Evolutionary conservation across 2,329 filamentous ascomycete species (phyloP), one percentile per base, ranked within the genome.

Genomic region (Aureobasidium vineae): DNA sequence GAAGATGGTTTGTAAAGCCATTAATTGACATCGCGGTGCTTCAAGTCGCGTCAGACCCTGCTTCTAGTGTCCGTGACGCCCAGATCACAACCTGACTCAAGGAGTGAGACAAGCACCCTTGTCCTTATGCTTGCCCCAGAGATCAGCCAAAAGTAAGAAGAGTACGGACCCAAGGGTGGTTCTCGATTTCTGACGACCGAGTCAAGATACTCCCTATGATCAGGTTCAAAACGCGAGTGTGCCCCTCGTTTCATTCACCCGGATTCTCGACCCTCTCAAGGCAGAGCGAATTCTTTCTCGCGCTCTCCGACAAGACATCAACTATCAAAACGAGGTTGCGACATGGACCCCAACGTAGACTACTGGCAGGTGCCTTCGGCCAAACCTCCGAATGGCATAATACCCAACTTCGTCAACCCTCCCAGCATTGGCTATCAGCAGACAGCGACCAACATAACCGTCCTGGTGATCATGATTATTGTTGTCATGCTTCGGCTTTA

Each of bases 391-490:
- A 21, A 52, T 26, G 65, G 65, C 43, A 47, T 19, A 19, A 61
- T 26, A 26, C n/a, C 41, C 26, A 66, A 66, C 40, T 57, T 66
- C 36, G 23, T 66, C 47, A 31, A 66, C 11, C 65, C 65, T 45
- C 47, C 45, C 8, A 66, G 38, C 19, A 54, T 61, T 23, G 56
- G 54, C 7, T 19, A 36, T 45, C 45, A 31, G 11, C 54, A 57
- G n/a, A 66, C 65, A 21, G 26, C 31, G 3, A 57, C 50, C n/a
- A 66, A 63, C 47, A 63, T 66, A 6, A 47, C 54, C 4, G 28
- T 38, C 11, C 19, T 60, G 19, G 16, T 63, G 2, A 38, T 66
- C 21, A 53, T 60, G 50, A 45, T 66, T 7, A 8, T 54, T 8
- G 57, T 66, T 16, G 54, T 66, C 38, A 23, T 50, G 5, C 53